Conservation (phyloP, 1,284 basidiomycete species). For the Somion occarium region DNA sequence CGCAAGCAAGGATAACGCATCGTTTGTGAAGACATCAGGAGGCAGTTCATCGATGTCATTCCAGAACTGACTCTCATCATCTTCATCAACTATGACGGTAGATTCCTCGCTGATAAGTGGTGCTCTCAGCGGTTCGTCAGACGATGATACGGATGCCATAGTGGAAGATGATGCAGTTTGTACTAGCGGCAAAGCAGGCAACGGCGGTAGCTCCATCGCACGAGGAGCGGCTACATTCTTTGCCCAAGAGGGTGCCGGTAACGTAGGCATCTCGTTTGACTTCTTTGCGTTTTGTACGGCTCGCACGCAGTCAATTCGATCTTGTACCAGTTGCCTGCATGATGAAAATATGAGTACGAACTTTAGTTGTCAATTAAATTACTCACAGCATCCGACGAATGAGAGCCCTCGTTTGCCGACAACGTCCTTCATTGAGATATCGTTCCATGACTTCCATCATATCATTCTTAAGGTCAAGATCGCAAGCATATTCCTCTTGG, state of each 20-base stretch:
- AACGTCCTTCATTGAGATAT: background rate
- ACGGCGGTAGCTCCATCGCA: background rate
- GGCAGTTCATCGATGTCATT: constrained; percentile 9
- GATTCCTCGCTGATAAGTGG: background rate
- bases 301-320: background rate
- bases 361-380: background rate
- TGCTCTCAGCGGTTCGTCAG: background rate
- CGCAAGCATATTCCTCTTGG: background rate
- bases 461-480: background rate
- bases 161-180: background rate
- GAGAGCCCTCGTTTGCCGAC: background rate
- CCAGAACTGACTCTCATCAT: constrained; percentile 12
- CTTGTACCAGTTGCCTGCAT: background rate
- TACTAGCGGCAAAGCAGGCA: background rate
- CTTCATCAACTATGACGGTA: constrained; percentile 6
- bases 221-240: background rate
- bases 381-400: background rate
- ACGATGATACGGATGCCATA: background rate
- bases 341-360: background rate
- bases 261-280: background rate
- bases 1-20: too few species aligned
- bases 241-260: background rate
- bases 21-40: background rate
- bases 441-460: background rate
- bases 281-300: background rate